phyloP scores from a whole-genome alignment of 345 rosid genomes.

The Fremontodendron californicum region DNA sequence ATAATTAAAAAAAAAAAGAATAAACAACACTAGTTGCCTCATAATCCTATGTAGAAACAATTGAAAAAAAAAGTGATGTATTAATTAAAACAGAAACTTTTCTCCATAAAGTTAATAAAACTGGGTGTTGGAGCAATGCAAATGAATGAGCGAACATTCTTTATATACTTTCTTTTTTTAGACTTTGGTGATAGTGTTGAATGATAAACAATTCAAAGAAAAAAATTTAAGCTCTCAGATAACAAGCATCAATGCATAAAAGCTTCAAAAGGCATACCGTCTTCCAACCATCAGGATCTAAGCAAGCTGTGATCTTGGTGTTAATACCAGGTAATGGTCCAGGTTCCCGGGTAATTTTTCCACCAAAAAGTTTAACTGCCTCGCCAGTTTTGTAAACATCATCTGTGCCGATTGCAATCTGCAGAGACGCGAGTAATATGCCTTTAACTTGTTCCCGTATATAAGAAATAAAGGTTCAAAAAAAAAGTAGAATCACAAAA shows the following conservation, averaged over 20 bases:
- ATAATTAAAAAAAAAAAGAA: too few species aligned
- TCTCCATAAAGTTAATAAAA: background rate
- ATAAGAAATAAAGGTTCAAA: background rate
- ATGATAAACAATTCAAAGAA: background rate
- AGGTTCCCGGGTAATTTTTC: conserved; percentile 87
- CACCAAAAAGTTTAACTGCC: conserved; percentile 79
- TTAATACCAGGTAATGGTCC: conserved; percentile 96
- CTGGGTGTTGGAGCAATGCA: background rate
- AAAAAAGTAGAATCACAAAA: background rate
- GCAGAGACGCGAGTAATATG: conserved; percentile 11
- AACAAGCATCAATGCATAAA: background rate
- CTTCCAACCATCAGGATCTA: conserved; percentile 99
- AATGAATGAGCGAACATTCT: background rate
- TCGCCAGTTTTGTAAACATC: conserved; percentile 96
- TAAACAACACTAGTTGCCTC: background rate
- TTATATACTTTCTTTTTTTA: background rate
- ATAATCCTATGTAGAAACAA: background rate
- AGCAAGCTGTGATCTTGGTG: conserved; percentile 94
- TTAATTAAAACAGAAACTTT: background rate
- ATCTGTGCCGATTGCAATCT: conserved; percentile 96
- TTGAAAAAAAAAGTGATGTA: background rate
- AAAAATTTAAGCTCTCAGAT: background rate
- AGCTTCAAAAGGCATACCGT: conserved; percentile 44
- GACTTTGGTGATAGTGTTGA: background rate
- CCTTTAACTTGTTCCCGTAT: too few species aligned